Base-by-base conservation (phyloP, 73 alveolate species). In the Tetrahymena borealis region DNA sequence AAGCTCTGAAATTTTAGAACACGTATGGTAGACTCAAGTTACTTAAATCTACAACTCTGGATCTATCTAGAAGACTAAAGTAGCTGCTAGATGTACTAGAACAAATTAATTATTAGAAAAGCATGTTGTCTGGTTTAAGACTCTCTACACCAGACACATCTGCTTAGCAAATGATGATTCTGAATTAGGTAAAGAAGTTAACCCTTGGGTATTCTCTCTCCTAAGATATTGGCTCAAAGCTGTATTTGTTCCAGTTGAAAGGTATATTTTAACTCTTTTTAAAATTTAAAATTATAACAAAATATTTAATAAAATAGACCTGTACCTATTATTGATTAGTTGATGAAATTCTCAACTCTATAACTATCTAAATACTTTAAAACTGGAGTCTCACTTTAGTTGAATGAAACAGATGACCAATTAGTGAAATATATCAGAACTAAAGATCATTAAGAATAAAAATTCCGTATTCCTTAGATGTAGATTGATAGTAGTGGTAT, bases 71-170 rank as follows among this genome's bases (percentile, higher is more conserved):
- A 78, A 91, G 78, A 92, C 95, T 78, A 92, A 92, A 78, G 95
- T 92, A 13, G 94, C 93, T 15, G 79, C 97, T 18, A 40, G 39
- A n/a, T 39, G 79, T 42, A 78, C 94, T 78, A 90, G 24, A 37
- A 94, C 85, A 60, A 43, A 60, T 35, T 77, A 79, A 39, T 40
- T 91, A 10, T 40, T 36, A 79, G 94, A 94, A 90, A 90, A 79
- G 79, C 95, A 94, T 78, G 95, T 94, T 8, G 39, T 78, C 38
- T 94, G 95, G 95, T 91, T 94, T 79, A 94, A 94, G 79, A 94
- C 97, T 16, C 94, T 79, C 60, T 94, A 79, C 32, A 90, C 97
- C 28, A 94, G 97, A 94, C 97, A 94, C 90, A 94, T 94, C 90
- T 79, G 92, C 40, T 32, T 94, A 92, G 95, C 90, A 2, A 94